phyloP scores from a whole-genome alignment of 2,329 filamentous ascomycete species.

The Dactylellina cionopaga region DNA sequence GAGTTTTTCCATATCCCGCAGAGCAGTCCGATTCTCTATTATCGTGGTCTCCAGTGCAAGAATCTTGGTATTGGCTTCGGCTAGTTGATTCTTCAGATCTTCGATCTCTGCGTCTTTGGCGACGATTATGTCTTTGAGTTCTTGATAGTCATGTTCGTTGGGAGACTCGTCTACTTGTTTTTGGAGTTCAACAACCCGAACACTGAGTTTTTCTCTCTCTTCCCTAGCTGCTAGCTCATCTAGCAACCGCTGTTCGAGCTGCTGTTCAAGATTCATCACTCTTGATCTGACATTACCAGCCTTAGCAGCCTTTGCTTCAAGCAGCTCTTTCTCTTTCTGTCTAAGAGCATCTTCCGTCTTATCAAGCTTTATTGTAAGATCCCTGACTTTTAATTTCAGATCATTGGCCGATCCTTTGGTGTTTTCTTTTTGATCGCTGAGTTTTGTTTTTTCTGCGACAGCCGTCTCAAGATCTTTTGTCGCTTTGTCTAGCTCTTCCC shows the following conservation, averaged over 20 bases:
- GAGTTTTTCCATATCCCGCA: conserved; percentile 26
- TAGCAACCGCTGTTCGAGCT: conserved; percentile 24
- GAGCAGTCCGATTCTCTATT: conserved; percentile 24
- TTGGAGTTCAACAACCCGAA: conserved; percentile 31
- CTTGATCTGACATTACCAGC: conserved; percentile 30
- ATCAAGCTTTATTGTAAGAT: conserved; percentile 23
- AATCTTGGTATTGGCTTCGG: conserved; percentile 38
- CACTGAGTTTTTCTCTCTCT: conserved; percentile 37
- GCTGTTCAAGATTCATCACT: conserved; percentile 31
- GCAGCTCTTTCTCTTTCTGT: conserved; percentile 26
- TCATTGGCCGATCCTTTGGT: conserved; percentile 16
- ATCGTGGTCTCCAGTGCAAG: conserved; percentile 27
- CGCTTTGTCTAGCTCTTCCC: conserved; percentile 25
- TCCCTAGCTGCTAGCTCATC: conserved; percentile 42
- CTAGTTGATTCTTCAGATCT: conserved; percentile 24
- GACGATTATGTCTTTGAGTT: conserved; percentile 21
- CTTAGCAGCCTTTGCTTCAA: conserved; percentile 16
- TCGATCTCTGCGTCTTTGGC: conserved; percentile 35
- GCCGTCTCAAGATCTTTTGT: conserved; percentile 27
- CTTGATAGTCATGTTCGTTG: conserved; percentile 23
- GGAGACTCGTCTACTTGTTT: conserved; percentile 41
- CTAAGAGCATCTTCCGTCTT: conserved; percentile 4
- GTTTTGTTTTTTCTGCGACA: conserved; percentile 32
- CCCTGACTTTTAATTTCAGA: conserved; percentile 26
- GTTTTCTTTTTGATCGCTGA: conserved; percentile 11